These are phyloP conservation scores for Plantago elongata DNA, from an alignment of 257 asterid species.

Conservation along the genomic window DNA sequence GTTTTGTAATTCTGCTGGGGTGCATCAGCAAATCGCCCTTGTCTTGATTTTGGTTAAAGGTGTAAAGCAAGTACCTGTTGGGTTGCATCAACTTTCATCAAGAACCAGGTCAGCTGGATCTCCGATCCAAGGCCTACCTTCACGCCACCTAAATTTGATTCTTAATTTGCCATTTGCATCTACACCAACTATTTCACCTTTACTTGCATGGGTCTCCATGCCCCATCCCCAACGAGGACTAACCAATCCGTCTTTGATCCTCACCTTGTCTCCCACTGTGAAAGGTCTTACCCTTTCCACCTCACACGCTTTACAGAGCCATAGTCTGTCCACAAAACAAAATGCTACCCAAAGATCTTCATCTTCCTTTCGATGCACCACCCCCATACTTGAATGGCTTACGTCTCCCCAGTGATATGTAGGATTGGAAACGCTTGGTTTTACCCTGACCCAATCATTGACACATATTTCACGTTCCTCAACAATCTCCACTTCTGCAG, in stretches of 20 bases:
- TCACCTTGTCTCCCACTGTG: conserved; percentile 73
- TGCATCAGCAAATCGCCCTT: not conserved
- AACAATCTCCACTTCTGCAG: conserved; percentile 74
- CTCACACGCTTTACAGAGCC: conserved; percentile 84
- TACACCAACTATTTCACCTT: conserved; percentile 88
- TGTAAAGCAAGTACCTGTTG: not conserved
- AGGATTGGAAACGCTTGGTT: conserved; percentile 50
- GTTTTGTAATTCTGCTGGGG: not conserved
- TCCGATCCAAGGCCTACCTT: conserved; percentile 92
- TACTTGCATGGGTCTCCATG: conserved; percentile 94
- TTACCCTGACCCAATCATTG: conserved; percentile 84
- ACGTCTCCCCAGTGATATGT: conserved; percentile 94
- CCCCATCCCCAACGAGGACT: conserved; percentile 99
- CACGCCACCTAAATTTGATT: conserved; percentile 92
- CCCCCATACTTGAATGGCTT: conserved; percentile 62
- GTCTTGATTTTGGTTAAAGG: not conserved
- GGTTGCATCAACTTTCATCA: conserved; percentile 36
- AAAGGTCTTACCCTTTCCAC: conserved; percentile 68
- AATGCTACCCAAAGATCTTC: conserved; percentile 85
- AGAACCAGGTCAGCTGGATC: conserved; percentile 92
- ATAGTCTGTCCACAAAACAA: conserved; percentile 79
- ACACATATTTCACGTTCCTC: conserved; percentile 62
- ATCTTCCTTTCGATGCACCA: conserved; percentile 87
- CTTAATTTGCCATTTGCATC: conserved; percentile 92
- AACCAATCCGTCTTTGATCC: conserved; percentile 73